Base-by-base conservation (phyloP, 805 yeast genomes). In the Jamesozyma hellenica region DNA sequence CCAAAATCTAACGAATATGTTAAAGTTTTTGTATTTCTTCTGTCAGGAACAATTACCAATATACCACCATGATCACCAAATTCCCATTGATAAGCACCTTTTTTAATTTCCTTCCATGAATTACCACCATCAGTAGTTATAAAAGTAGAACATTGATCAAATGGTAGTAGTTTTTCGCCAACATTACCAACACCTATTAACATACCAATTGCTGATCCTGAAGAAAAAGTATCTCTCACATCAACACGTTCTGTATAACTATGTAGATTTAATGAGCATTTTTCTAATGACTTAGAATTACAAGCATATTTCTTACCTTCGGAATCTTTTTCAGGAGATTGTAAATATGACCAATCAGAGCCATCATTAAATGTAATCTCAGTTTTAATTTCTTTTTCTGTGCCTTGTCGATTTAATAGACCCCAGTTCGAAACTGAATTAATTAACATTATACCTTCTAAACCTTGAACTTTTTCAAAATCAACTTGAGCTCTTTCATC, bases 61-160 rank as follows among this genome's bases (percentile, higher is more conserved):
- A 92, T 72, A 1, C 95, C 79, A 14, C 98, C 98, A 47, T 85
- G 83, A 60, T 92, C 98, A 46, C 97, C 97, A 59, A 70, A 92
- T 61, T 88, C 97, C 97, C 97, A 92, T 74, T 82, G 81, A 50
- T 75, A 73, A 1, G 76, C 71, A 4, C 94, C 92, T 43, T 80
- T 75, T 43, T 63, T 69, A 23, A 90, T 66, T 60, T 85, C 94
- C 38, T 61, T 74, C 97, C 97, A 92, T 3, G 87, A 72, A 13
- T 77, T 64, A 42, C 98, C 98, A 2, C 92, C 98, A 62, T 92
- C 97, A n/a, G 72, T 67, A 3, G 95, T 77, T 44, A 92, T 61
- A 54, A 74, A 92, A 0, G 96, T 84, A 1, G 81, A 67, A 1
- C 80, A 71, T 35, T 77, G 74, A 3, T 70, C 66, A 31, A 58